Evolutionary conservation across 768 basidiomycete species (phyloP).

Genomic region (Boletellus emodensis): DNA sequence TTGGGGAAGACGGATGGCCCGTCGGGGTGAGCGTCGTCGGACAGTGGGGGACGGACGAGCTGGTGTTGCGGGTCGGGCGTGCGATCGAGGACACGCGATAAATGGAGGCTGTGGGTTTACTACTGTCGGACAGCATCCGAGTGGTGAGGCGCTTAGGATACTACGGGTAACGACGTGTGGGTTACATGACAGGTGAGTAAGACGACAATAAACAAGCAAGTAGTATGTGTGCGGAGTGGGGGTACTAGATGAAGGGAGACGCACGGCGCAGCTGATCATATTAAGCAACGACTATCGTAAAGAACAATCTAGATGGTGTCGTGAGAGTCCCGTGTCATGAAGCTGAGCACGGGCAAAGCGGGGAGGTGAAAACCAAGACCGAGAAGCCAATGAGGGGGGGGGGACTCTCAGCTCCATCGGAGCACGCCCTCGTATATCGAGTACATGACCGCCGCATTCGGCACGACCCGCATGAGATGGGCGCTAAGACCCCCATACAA

Average conservation of each 20-base stretch:
- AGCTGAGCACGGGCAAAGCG: not conserved
- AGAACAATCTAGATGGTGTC: conserved; percentile 13
- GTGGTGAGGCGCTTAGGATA: conserved; percentile 12
- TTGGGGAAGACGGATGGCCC: conserved; percentile 64
- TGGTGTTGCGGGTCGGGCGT: conserved; percentile 54
- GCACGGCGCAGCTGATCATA: conserved; percentile 1
- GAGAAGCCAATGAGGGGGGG: not conserved
- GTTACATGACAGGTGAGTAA: conserved; percentile 19
- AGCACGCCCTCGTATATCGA: conserved; percentile 87
- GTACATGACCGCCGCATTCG: conserved; percentile 97
- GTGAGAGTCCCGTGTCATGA: too few relatives aligned
- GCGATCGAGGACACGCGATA: conserved; percentile 34
- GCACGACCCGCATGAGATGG: conserved; percentile 94
- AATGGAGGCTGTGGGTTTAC: not conserved
- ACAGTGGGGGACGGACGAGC: conserved; percentile 77
- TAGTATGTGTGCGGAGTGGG: conserved; percentile 8
- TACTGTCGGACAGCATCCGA: too few relatives aligned
- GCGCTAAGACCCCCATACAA: conserved; percentile 92
- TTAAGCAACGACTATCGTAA: conserved; percentile 11
- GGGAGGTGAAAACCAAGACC: too few relatives aligned
- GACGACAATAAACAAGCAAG: conserved; percentile 6
- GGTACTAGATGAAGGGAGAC: conserved; percentile 1
- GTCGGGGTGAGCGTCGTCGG: conserved; percentile 81
- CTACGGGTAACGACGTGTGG: conserved; percentile 21
- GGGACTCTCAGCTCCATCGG: conserved; percentile 43